phyloP scores from a whole-genome alignment of 805 yeast species.

The Starmerella apis region DNA sequence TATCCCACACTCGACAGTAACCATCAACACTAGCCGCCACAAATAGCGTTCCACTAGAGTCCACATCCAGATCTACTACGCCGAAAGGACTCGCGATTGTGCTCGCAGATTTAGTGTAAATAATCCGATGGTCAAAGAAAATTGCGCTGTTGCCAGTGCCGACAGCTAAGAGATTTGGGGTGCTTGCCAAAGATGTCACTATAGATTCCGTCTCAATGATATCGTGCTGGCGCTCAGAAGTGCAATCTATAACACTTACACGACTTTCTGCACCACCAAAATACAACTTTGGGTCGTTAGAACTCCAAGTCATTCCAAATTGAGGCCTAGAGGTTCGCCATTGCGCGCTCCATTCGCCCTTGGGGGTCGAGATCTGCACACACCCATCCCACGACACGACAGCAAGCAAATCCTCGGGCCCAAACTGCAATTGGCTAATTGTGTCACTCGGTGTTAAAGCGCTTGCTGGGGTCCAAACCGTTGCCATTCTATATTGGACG shows the following conservation, averaged over 20 bases:
- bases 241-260: neutral
- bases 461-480: neutral
- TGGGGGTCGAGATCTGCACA: neutral
- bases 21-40: slow-evolving; percentile 1
- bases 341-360: neutral
- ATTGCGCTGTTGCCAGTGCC: neutral
- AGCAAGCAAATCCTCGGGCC: slow-evolving; percentile 10
- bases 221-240: neutral
- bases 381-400: slow-evolving; percentile 17
- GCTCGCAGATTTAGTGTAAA: neutral
- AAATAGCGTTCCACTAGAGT: neutral
- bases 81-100: too few species aligned
- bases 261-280: slow-evolving; percentile 14
- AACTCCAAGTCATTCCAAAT: slow-evolving; percentile 10
- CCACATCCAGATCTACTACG: neutral
- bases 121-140: neutral
- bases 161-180: neutral
- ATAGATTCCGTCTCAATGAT: neutral
- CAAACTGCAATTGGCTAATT: neutral
- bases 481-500: neutral
- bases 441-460: neutral
- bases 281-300: neutral
- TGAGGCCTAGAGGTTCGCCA: slow-evolving; percentile 11
- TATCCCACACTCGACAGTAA: slow-evolving; percentile 3
- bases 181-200: neutral